phyloP scores from a whole-genome alignment of 352 stramenopile genomes.

The Pythium rhizo-oryzae region DNA sequence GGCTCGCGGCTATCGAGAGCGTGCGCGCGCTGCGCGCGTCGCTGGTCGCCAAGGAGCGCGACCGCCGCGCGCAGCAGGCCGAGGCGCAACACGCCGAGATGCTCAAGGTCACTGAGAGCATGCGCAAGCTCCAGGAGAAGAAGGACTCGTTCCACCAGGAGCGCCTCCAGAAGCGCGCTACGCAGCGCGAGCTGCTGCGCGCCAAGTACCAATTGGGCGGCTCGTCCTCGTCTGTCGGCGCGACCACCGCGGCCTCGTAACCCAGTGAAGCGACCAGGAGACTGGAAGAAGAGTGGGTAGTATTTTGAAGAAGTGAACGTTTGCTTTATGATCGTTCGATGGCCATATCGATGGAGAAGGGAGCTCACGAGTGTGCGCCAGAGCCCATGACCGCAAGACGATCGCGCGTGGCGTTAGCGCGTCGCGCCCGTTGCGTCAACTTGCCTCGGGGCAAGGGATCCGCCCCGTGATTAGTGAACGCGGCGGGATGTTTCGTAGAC shows the following conservation, averaged over 20 bases:
- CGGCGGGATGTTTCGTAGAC: no score
- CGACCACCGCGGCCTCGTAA: constrained; percentile 27
- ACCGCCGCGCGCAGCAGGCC: constrained; percentile 56
- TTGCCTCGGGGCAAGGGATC: no score
- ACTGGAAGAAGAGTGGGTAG: background rate
- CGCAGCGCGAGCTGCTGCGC: constrained; percentile 66
- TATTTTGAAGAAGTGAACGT: background rate
- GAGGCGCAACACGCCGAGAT: constrained; percentile 69
- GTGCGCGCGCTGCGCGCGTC: constrained; percentile 46
- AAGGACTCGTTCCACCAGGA: constrained; percentile 75
- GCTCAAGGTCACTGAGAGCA: constrained; percentile 47
- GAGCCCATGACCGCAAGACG: no score
- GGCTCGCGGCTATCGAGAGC: constrained; percentile 58
- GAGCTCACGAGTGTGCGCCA: no score
- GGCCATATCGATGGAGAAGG: no score
- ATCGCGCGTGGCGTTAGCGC: no score
- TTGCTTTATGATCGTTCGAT: background rate
- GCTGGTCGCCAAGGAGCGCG: constrained; percentile 48
- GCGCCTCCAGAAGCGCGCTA: constrained; percentile 52
- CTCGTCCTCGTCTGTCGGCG: constrained; percentile 9
- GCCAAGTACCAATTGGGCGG: constrained; percentile 63
- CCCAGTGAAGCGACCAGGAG: background rate
- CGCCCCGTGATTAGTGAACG: no score
- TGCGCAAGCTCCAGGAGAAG: constrained; percentile 55
- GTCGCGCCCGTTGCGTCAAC: no score